Conservation (phyloP, 768 basidiomycete genomes). For the Tricholoma bakamatsutake region DNA sequence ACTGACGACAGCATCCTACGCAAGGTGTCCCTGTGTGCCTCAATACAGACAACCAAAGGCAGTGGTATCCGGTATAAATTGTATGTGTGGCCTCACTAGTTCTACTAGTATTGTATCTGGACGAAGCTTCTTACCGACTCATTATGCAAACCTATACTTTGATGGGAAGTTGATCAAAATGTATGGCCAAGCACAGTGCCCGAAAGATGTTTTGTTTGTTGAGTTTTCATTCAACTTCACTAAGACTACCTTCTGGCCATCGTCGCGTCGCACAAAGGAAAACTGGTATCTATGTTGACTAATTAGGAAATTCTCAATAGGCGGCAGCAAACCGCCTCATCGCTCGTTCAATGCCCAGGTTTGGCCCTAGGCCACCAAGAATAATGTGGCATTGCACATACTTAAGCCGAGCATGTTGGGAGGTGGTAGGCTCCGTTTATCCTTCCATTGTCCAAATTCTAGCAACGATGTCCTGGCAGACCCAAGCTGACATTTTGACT, state of each 20-base stretch:
- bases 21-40: too few species aligned
- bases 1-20: too few species aligned
- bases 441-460: neutral
- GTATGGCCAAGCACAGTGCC: too few species aligned
- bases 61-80: too few species aligned
- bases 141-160: too few species aligned
- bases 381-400: constrained; percentile 6
- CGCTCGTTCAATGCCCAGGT: constrained; percentile 1
- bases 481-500: neutral
- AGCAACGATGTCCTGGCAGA: constrained; percentile 2
- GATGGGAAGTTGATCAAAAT: too few species aligned
- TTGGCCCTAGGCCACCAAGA: constrained; percentile 5
- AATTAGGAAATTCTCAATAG: constrained; percentile 4
- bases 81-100: too few species aligned
- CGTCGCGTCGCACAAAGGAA: neutral
- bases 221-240: neutral
- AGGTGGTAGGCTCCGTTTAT: neutral
- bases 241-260: neutral
- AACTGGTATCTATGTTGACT: neutral
- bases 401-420: neutral
- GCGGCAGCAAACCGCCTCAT: neutral
- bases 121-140: too few species aligned
- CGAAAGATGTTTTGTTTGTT: constrained; percentile 1
- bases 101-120: too few species aligned
- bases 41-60: too few species aligned